Base-by-base conservation (phyloP, 2,329 filamentous ascomycete species). In the Stachybotrys chartarum region DNA sequence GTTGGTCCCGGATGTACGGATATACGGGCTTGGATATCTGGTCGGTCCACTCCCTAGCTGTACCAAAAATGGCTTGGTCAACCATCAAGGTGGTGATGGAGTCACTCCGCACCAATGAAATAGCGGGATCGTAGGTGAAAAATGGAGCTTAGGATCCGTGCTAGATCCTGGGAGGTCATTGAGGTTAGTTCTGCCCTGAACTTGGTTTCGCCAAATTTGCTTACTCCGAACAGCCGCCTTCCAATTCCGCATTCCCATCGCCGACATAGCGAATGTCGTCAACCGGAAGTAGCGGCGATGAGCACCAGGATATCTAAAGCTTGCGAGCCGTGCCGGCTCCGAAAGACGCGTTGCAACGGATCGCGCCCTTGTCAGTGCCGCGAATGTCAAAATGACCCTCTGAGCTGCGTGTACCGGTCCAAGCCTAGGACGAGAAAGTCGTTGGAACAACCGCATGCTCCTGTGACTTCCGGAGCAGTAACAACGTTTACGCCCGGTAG, bases 291-390 rank as follows among this genome's bases (percentile, higher is more conserved):
- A 44, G 18, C 14, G 17, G 18, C 10, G 3, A 51, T 51, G 49
- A 51, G 30, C 30, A 51, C 49, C 7, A 30, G 32, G 17, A 68
- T 69, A 56, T 68, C 67, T 55, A 70, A 69, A 58, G 67, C 67
- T 30, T 70, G 67, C 55, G 62, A 70, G 35, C 66, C 67, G 58
- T 70, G 67, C 54, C 67, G 67, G 47, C 58, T 57, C 52, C 66
- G 67, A 56, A 69, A 69, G 59, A 66, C 67, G 54, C 61, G 66
- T 51, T 69, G 67, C 64, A 64, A 68, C 53, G 67, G 67, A 52
- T 60, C 61, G 39, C 60, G 61, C 31, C 67, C 67, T 32, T 70
- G 67, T 52, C 56, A 65, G 56, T 64, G 65, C 49, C 50, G 50
- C 14, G 50, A 52, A 44, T 68, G 68, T 53, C 55, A 54, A 30